phyloP scores from a whole-genome alignment of 108 stramenopile species.

The Parmales sp. region DNA sequence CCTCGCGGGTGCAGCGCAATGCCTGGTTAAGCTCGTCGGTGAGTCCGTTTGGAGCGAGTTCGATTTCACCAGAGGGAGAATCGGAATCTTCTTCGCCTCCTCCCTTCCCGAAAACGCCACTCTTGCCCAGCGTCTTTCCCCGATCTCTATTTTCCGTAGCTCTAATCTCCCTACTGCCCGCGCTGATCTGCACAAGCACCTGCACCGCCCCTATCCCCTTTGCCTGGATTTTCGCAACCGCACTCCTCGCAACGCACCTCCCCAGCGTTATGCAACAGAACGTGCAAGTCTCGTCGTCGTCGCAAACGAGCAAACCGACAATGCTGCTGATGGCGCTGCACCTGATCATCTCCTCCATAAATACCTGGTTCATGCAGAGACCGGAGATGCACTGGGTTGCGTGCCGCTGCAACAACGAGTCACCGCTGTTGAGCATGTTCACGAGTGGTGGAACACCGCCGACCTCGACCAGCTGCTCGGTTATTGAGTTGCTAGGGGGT shows the following conservation, averaged over 20 bases:
- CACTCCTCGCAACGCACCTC: not conserved
- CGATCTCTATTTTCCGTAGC: not conserved
- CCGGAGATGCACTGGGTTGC: not conserved
- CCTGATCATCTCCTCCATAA: not conserved
- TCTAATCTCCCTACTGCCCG: not conserved
- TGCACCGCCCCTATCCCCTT: not conserved
- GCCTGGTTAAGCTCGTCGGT: not conserved
- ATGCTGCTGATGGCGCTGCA: not conserved
- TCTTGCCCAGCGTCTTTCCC: not conserved
- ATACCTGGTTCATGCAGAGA: not conserved
- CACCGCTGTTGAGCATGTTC: not conserved
- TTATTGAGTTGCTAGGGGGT: not conserved
- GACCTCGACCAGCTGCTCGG: not conserved
- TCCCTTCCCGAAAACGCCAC: not conserved
- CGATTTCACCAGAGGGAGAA: too few species aligned
- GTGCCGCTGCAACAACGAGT: not conserved
- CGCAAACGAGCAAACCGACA: not conserved
- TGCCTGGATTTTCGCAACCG: not conserved
- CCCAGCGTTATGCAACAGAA: not conserved
- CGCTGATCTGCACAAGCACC: not conserved
- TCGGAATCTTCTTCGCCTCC: constrained; percentile 3
- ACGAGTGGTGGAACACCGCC: not conserved
- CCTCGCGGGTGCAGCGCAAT: constrained; percentile 1
- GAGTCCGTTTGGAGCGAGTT: too few species aligned
- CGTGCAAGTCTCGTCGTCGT: constrained; percentile 1